Base-by-base conservation (phyloP, 306 rosid genomes). In the Pachyrhizus erosus region DNA sequence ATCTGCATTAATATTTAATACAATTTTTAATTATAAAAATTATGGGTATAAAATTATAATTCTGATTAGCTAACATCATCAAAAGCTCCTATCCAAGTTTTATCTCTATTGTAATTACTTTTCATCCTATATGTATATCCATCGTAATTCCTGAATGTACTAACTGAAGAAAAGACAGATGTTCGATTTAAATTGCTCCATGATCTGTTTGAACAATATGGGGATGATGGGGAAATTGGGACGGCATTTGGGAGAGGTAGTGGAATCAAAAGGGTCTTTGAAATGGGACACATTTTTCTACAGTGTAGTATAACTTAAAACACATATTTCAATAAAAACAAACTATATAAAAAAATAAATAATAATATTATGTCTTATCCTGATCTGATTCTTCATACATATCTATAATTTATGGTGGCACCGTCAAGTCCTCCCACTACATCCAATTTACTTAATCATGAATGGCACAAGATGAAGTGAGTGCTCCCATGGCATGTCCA, bases 321-420 rank as follows among this genome's bases (percentile, higher is more conserved):
- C 71, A 65, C 42, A 34, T 2, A 33, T 17, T 33, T n/a, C 23
- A 34, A n/a, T 5, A 8, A 43, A 13, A 14, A 45, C 14, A 46
- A 26, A 0, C 6, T 23, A 43, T 21, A 45, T 71, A 9, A 11
- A 73, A 74, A 12, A 73, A 49, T 72, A 49, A 51, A 27, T 17
- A 37, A 20, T 34, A 3, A 4, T 64, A 13, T 46, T 7, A 15
- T 45, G 70, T 37, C 69, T 24, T 34, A 46, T 77, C 58, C 4
- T 58, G 24, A 43, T 76, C 33, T 27, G 70, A 26, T 75, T 82
- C 18, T 65, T 52, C 37, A 37, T 43, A 52, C 24, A 74, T 52
- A 68, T 69, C 33, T 17, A 52, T 7, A 54, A 68, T 51, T 67
- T 24, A 11, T 57, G 65, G 62, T 75, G 61, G 49, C 85, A 75